Percentiles rank a stretch among this genome's conserved stretches.
phyloP scores from a whole-genome alignment of 306 rosid genomes.

The Acmispon strigosus region DNA sequence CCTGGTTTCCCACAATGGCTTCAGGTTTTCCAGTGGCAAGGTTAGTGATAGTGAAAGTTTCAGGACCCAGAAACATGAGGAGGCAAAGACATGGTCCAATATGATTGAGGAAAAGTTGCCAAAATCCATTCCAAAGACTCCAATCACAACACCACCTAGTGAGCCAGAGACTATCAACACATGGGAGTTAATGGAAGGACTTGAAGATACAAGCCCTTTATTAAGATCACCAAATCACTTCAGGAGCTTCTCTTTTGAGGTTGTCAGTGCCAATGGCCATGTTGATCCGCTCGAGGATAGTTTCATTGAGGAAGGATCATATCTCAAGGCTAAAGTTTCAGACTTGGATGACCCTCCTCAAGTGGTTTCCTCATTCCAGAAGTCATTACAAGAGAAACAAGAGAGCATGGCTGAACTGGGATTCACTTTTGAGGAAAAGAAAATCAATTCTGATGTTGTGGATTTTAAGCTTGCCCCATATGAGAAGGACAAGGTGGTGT shows the following conservation, averaged over 20 bases:
- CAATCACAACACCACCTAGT: constrained; percentile 61
- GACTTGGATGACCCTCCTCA: constrained; percentile 50
- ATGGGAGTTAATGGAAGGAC: constrained; percentile 97
- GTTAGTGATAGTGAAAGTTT: constrained; percentile 15
- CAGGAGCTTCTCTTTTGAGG: constrained; percentile 67
- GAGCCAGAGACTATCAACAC: constrained; percentile 84
- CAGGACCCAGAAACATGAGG: neutral
- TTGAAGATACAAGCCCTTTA: constrained; percentile 65
- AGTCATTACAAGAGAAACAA: constrained; percentile 30
- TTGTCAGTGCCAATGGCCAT: constrained; percentile 16
- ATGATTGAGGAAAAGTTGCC: constrained; percentile 66
- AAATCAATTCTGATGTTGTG: neutral
- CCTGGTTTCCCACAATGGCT: neutral
- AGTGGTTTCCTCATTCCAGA: constrained; percentile 35
- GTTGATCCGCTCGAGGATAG: constrained; percentile 31
- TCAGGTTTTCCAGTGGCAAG: constrained; percentile 17
- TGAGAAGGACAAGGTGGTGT: constrained; percentile 41
- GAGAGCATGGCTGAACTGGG: neutral
- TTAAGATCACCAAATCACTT: constrained; percentile 48
- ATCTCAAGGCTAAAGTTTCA: constrained; percentile 17
- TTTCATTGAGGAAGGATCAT: constrained; percentile 20
- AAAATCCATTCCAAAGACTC: constrained; percentile 40
- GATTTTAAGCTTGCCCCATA: constrained; percentile 15
- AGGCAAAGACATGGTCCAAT: constrained; percentile 75
- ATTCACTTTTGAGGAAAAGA: constrained; percentile 24